Evolutionary conservation across 2,329 filamentous ascomycete species (phyloP), one percentile per base, ranked within the genome.

Genomic region (Talaromyces sp.): DNA sequence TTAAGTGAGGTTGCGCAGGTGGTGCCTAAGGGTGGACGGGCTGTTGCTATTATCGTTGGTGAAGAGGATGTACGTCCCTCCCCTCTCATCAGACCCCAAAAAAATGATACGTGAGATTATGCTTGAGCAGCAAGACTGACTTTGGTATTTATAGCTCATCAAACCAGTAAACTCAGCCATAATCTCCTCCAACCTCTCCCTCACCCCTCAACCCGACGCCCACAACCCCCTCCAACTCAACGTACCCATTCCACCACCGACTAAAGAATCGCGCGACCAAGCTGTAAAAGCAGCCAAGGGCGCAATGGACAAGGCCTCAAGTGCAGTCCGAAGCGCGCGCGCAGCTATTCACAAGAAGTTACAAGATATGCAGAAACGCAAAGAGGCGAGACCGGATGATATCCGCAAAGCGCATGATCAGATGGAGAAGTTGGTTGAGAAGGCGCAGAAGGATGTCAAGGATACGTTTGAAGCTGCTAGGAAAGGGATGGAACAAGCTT

Each of bases 1-100:
- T 70, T 91, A 60, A 82, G 84, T 10, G 88, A 90, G 72, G 72
- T 91, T 64, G 89, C 88, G 2, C 88, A 90, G 72, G 86, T 91
- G 17, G 80, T 90, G 45, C 86, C 87, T 0, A 87, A 88, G 70
- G 87, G 84, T 31, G 82, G 88, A 11, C 77, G 88, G 63, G 82
- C 82, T 69, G 74, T 90, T 35, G 84, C 86, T 66, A 79, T 91
- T n/a, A 74, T 89, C 25, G 86, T 86, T 45, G 85, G 87, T 15
- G 89, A 91, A 71, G 84, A 86, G 70, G 85, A 86, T 66, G 87
- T 89, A 73, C 70, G 83, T 79, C 68, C 31, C 0, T 19, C 15
- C 2, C 8, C 52, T 13, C n/a, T 39, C 15, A 9, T 37, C 35
- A 6, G 35, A 31, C 27, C 5, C 27, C 5, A 31, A 6, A 31